Evolutionary conservation across 169 alveolate genomes (phyloP).

Genomic region (Eimeria praecox): DNA sequence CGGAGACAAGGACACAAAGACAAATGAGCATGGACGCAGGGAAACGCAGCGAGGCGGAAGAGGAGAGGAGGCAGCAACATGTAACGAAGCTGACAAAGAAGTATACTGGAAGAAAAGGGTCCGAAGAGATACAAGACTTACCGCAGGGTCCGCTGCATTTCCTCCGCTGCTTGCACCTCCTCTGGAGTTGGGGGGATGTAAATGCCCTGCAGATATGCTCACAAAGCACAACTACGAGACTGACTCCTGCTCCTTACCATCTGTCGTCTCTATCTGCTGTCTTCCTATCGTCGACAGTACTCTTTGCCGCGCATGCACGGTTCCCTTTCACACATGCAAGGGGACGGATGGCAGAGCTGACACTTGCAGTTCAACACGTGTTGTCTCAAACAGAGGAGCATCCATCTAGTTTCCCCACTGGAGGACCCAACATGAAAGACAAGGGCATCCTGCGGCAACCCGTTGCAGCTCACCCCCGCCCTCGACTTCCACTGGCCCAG

Average conservation of each 20-base stretch:
- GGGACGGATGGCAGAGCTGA: neutral
- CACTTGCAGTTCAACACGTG: neutral
- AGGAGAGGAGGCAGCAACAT: neutral
- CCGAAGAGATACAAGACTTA: neutral
- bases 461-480: constrained; percentile 60
- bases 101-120: neutral
- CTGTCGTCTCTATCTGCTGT: too few relatives aligned
- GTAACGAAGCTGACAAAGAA: neutral
- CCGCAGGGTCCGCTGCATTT: constrained; percentile 28
- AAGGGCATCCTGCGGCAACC: neutral
- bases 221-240: neutral
- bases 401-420: neutral
- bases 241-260: neutral
- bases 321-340: neutral
- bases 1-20: neutral
- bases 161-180: constrained; percentile 73
- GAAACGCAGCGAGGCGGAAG: neutral
- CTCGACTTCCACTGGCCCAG: constrained; percentile 78
- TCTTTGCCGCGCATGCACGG: neutral
- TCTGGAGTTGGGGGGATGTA: constrained; percentile 75
- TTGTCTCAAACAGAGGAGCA: neutral
- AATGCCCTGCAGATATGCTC: constrained; percentile 46
- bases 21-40: neutral
- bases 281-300: too few relatives aligned
- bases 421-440: neutral